Percentiles rank a stretch among this genome's conserved stretches.
These are phyloP conservation scores for Pistacia atlantica DNA, from an alignment of 345 rosid genomes.

Conservation along the genomic window DNA sequence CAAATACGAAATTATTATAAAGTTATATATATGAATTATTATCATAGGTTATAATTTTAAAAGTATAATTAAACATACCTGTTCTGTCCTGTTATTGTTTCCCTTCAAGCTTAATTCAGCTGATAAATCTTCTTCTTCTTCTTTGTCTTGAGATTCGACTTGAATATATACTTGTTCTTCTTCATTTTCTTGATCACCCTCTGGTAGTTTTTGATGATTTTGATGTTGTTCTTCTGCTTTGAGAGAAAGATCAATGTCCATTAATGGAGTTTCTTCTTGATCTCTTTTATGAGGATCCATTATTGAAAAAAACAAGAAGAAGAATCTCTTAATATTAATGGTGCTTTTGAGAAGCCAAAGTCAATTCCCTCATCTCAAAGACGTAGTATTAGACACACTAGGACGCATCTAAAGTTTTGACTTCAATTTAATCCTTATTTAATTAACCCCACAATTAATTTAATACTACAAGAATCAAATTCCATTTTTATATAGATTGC, in stretches of 20 bases:
- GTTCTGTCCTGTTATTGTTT: conserved; percentile 23
- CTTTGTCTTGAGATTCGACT: not conserved
- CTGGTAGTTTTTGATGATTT: too few species aligned
- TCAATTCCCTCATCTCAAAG: conserved; percentile 53
- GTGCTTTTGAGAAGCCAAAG: conserved; percentile 65
- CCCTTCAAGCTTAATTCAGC: conserved; percentile 19
- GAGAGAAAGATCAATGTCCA: conserved; percentile 53
- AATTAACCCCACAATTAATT: conserved; percentile 19
- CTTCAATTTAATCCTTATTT: conserved; percentile 35
- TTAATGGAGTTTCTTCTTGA: not conserved
- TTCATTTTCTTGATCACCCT: not conserved
- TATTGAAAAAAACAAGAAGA: conserved; percentile 3
- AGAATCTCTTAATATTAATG: conserved; percentile 5
- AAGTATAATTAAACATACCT: conserved; percentile 27
- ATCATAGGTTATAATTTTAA: too few species aligned
- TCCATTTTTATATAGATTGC: not conserved
- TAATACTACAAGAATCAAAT: conserved; percentile 19
- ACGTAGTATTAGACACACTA: conserved; percentile 30
- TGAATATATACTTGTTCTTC: not conserved
- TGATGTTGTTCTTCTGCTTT: conserved; percentile 18
- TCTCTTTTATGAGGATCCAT: not conserved
- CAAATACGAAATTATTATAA: too few species aligned
- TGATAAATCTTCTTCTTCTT: conserved; percentile 17
- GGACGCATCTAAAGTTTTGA: conserved; percentile 53
- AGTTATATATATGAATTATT: too few species aligned